These are phyloP conservation scores for Saccharomycopsis hybrid DNA, from an alignment of 1,139 yeast species.

Conservation along the genomic window DNA sequence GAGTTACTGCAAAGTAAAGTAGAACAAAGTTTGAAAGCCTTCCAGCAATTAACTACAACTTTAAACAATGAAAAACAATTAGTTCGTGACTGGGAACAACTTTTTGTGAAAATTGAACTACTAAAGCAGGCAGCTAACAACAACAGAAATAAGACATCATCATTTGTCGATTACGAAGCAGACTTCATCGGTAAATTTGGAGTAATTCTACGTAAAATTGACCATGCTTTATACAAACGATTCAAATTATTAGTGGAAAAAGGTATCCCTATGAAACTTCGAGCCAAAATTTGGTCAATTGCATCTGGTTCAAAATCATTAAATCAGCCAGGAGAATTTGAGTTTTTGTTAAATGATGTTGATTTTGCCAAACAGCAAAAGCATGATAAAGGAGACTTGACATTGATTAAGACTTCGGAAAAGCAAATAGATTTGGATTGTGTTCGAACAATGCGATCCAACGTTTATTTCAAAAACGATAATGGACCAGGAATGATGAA, in stretches of 20 bases:
- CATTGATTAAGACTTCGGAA: slow-evolving; percentile 24
- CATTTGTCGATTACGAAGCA: not conserved
- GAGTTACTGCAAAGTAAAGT: not conserved
- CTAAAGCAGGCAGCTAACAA: slow-evolving; percentile 2
- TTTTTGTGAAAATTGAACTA: slow-evolving; percentile 1
- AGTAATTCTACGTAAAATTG: slow-evolving; percentile 3
- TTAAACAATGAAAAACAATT: not conserved
- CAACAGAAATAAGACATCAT: not conserved
- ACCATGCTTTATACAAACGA: not conserved
- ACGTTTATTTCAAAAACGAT: slow-evolving; percentile 44
- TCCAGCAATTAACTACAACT: not conserved
- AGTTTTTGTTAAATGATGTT: slow-evolving; percentile 23
- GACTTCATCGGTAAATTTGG: slow-evolving; percentile 9
- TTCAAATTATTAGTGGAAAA: not conserved
- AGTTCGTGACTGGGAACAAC: not conserved
- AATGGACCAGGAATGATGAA: slow-evolving; percentile 51
- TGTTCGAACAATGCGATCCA: slow-evolving; percentile 51
- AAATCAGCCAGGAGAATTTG: slow-evolving; percentile 46
- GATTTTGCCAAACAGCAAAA: slow-evolving; percentile 16
- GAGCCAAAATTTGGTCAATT: slow-evolving; percentile 49
- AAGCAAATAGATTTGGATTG: slow-evolving; percentile 50
- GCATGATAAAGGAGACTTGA: not conserved
- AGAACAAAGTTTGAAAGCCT: not conserved
- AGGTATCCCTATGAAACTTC: slow-evolving; percentile 44
- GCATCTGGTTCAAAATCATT: slow-evolving; percentile 45